These are phyloP conservation scores for Metschnikowia rubicola DNA, from an alignment of 805 yeast species.

Conservation along the genomic window DNA sequence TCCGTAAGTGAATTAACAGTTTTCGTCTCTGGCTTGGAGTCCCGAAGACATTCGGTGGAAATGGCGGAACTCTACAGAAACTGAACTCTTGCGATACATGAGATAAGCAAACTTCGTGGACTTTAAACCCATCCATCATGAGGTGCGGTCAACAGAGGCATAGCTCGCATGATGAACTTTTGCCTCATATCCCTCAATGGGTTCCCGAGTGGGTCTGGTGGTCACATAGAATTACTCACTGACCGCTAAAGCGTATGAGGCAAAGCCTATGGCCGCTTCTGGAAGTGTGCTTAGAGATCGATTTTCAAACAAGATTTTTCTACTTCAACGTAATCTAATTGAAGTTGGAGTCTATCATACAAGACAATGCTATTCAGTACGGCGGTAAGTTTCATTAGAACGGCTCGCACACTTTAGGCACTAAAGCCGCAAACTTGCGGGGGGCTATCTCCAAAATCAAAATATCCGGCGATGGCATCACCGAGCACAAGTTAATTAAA, in stretches of 20 bases:
- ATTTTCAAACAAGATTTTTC: not conserved
- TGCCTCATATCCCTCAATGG: too few species aligned
- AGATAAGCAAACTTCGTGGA: too few species aligned
- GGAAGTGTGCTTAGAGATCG: conserved; percentile 10
- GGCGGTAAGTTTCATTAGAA: conserved; percentile 28
- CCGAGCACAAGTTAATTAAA: conserved; percentile 45
- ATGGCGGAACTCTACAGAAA: too few species aligned
- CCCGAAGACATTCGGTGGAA: too few species aligned
- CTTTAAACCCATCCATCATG: too few species aligned
- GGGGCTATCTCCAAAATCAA: conserved; percentile 48
- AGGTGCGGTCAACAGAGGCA: too few species aligned
- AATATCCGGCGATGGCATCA: conserved; percentile 44
- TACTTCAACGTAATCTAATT: not conserved
- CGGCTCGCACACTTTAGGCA: conserved; percentile 53
- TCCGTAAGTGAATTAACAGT: too few species aligned
- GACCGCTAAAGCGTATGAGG: not conserved
- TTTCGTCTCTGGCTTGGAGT: too few species aligned
- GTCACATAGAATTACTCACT: conserved; percentile 14
- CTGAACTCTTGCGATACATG: too few species aligned
- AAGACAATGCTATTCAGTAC: too few species aligned
- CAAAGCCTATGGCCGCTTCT: conserved; percentile 6
- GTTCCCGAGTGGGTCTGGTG: not conserved
- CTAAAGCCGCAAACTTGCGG: conserved; percentile 46
- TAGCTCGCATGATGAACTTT: too few species aligned
- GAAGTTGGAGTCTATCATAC: not conserved